These are phyloP conservation scores for Babesia sp. DNA, from an alignment of 169 alveolate genomes.

Conservation along the genomic window DNA sequence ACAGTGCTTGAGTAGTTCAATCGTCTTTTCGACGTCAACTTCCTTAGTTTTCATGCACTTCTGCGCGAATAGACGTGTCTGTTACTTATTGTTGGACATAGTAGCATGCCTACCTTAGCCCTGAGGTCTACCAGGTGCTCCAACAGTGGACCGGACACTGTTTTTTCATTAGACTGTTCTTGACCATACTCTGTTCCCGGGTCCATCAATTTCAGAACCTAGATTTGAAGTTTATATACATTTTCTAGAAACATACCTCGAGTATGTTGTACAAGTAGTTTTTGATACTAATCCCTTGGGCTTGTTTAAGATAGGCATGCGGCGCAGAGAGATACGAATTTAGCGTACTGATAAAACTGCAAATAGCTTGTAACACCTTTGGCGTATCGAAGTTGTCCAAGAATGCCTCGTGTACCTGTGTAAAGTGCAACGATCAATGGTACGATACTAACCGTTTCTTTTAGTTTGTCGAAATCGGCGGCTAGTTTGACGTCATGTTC, in stretches of 20 bases:
- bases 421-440: not conserved
- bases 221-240: not conserved
- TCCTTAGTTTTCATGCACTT: constrained; percentile 34
- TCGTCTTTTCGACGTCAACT: constrained; percentile 23
- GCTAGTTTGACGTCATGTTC: constrained; percentile 64
- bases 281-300: constrained; percentile 57
- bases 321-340: constrained; percentile 69
- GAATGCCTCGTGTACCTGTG: constrained; percentile 78
- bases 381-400: constrained; percentile 90
- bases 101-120: constrained; percentile 31
- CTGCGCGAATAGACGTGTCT: constrained; percentile 63
- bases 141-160: constrained; percentile 43
- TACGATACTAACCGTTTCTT: constrained; percentile 53
- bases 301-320: constrained; percentile 15
- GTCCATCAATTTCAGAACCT: constrained; percentile 63
- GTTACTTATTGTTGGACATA: not conserved
- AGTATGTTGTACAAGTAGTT: constrained; percentile 56
- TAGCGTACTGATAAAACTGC: constrained; percentile 71
- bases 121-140: constrained; percentile 45
- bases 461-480: constrained; percentile 57
- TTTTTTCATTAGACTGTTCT: constrained; percentile 18
- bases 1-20: constrained; percentile 45
- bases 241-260: constrained; percentile 22
- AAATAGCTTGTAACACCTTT: constrained; percentile 75
- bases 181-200: constrained; percentile 67